Percentiles rank a stretch among this genome's conserved stretches.
Conservation (phyloP, 441 rosid species). For the Manihot esculenta region DNA sequence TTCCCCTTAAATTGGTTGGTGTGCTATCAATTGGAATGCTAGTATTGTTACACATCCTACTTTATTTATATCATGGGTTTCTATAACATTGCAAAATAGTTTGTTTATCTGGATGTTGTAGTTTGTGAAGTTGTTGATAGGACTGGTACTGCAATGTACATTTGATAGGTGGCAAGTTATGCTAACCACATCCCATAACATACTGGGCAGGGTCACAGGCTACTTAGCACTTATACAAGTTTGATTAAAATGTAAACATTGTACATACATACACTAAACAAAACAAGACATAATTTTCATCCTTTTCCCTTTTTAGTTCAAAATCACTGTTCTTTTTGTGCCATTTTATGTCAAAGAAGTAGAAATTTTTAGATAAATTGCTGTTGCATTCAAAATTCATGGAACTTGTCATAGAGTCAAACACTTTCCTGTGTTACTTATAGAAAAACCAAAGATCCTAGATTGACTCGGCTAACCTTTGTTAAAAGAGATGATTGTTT, state of each 20-base stretch:
- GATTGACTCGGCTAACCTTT: constrained; percentile 5
- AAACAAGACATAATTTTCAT: background rate
- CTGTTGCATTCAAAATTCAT: background rate
- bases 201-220: no score
- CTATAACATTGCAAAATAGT: background rate
- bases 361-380: background rate
- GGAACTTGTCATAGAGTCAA: background rate
- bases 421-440: background rate
- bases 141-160: no score
- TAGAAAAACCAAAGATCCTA: background rate
- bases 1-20: background rate
- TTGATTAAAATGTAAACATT: background rate
- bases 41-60: no score
- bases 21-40: constrained; percentile 6
- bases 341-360: background rate
- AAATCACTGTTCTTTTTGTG: background rate
- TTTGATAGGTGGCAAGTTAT: no score
- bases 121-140: background rate
- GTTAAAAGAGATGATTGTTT: constrained; percentile 9
- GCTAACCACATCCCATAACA: no score
- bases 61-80: background rate
- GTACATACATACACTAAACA: no score
- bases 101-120: background rate
- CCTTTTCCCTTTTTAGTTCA: background rate
- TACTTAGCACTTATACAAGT: background rate